Evolutionary conservation across 2,329 filamentous ascomycete genomes (phyloP).

Genomic region (Zymoseptoria pseudotritici): DNA sequence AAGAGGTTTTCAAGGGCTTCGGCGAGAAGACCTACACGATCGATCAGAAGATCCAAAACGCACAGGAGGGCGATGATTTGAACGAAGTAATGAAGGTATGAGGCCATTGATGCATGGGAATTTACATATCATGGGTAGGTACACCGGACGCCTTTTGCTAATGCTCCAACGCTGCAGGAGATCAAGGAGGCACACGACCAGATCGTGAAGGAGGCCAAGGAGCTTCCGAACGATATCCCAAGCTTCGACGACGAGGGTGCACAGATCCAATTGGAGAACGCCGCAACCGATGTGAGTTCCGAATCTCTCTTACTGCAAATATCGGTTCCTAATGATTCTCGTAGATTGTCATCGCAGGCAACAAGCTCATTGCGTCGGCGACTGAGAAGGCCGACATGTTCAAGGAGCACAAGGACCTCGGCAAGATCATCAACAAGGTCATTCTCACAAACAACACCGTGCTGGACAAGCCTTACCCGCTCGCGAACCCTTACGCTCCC

Average conservation of each 20-base stretch:
- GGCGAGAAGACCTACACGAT: conserved; percentile 17
- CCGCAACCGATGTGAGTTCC: conserved; percentile 10
- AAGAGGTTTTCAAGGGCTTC: conserved; percentile 16
- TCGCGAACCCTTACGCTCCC: conserved; percentile 14
- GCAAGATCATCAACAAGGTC: conserved; percentile 19
- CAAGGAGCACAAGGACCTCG: conserved; percentile 13
- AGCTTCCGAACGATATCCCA: conserved; percentile 12
- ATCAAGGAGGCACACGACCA: conserved; percentile 14
- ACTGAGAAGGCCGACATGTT: conserved; percentile 15
- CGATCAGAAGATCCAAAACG: conserved; percentile 12
- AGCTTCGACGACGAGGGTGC: conserved; percentile 17
- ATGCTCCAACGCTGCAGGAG: conserved; percentile 3
- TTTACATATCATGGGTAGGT: background rate
- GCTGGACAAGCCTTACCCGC: conserved; percentile 14
- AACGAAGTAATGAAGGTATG: conserved; percentile 10
- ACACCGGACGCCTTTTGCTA: background rate
- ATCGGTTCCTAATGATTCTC: background rate
- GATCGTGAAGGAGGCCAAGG: conserved; percentile 14
- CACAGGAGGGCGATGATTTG: conserved; percentile 17
- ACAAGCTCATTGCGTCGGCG: conserved; percentile 13
- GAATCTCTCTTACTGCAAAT: background rate
- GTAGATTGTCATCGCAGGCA: conserved; percentile 13
- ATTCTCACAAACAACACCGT: conserved; percentile 13
- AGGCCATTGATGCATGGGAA: background rate
- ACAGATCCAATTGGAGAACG: conserved; percentile 15